Evolutionary conservation across 148 eudicot genomes (phyloP).

Genomic region (Suaeda aralocaspica): DNA sequence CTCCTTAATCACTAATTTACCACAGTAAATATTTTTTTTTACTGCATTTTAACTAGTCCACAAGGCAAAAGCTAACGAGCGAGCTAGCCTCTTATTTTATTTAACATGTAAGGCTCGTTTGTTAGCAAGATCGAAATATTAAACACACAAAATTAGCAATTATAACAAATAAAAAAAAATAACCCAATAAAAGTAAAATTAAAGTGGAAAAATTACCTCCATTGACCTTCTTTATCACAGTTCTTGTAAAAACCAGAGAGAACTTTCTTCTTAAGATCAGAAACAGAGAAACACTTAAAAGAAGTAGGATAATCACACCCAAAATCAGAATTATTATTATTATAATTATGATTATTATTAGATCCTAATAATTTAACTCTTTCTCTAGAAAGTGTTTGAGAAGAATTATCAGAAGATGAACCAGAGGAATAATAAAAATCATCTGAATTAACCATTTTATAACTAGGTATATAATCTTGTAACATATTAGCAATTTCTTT

Average conservation of each 20-base stretch:
- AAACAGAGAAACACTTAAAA: constrained; percentile 82
- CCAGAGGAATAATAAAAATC: constrained; percentile 56
- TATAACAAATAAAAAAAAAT: neutral
- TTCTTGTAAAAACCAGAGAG: constrained; percentile 63
- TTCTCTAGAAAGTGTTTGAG: constrained; percentile 50
- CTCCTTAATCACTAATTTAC: too few species aligned
- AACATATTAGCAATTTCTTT: constrained; percentile 85
- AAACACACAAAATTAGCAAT: too few species aligned
- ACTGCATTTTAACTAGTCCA: too few species aligned
- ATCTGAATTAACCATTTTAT: constrained; percentile 38
- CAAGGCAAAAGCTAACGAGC: too few species aligned
- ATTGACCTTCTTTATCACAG: constrained; percentile 77
- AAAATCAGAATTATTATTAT: neutral
- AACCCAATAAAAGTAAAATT: neutral
- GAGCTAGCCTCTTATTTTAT: too few species aligned
- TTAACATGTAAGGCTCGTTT: too few species aligned
- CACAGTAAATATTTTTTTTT: too few species aligned
- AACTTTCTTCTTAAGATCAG: constrained; percentile 81
- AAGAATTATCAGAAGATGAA: constrained; percentile 58
- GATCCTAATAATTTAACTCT: constrained; percentile 58
- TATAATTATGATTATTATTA: neutral
- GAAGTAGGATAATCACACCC: constrained; percentile 33
- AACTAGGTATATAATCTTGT: constrained; percentile 86
- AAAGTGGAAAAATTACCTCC: constrained; percentile 59
- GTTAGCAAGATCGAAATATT: too few species aligned